A percentile compares a stretch with the other conserved stretches of the same genome.
phyloP scores from a whole-genome alignment of 306 rosid genomes.

The Hippophae rhamnoides region DNA sequence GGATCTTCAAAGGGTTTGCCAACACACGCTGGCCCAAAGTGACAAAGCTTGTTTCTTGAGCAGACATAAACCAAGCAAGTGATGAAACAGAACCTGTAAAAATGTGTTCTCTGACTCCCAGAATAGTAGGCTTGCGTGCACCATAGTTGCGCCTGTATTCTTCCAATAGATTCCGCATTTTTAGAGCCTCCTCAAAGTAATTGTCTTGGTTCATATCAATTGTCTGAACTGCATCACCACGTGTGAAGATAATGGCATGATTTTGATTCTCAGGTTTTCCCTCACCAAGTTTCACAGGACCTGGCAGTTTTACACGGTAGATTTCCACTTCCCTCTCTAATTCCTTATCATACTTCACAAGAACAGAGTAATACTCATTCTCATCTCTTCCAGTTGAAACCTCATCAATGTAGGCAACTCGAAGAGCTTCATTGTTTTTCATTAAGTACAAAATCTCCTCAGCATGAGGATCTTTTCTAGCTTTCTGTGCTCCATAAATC shows the following conservation, averaged over 20 bases:
- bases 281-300: conserved; percentile 80
- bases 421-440: conserved; percentile 65
- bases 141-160: conserved; percentile 54
- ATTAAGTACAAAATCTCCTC: conserved; percentile 66
- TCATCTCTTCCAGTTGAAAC: conserved; percentile 53
- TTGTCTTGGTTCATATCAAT: conserved; percentile 95
- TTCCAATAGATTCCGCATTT: conserved; percentile 71
- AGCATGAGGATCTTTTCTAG: conserved; percentile 63
- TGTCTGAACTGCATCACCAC: conserved; percentile 86
- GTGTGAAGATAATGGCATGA: conserved; percentile 86
- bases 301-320: conserved; percentile 78
- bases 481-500: conserved; percentile 85
- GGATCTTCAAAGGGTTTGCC: conserved; percentile 71
- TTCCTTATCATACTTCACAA: conserved; percentile 68
- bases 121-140: conserved; percentile 61
- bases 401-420: conserved; percentile 86
- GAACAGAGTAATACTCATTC: conserved; percentile 67
- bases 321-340: conserved; percentile 72
- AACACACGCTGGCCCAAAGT: conserved; percentile 84
- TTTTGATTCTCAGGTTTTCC: conserved; percentile 24
- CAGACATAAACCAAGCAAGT: conserved; percentile 94
- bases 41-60: conserved; percentile 88
- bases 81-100: conserved; percentile 92
- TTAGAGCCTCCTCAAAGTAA: conserved; percentile 91
- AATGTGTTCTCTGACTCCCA: conserved; percentile 86